Conservation (phyloP, 352 stramenopile genomes). For the Phytopythium helicoides region DNA sequence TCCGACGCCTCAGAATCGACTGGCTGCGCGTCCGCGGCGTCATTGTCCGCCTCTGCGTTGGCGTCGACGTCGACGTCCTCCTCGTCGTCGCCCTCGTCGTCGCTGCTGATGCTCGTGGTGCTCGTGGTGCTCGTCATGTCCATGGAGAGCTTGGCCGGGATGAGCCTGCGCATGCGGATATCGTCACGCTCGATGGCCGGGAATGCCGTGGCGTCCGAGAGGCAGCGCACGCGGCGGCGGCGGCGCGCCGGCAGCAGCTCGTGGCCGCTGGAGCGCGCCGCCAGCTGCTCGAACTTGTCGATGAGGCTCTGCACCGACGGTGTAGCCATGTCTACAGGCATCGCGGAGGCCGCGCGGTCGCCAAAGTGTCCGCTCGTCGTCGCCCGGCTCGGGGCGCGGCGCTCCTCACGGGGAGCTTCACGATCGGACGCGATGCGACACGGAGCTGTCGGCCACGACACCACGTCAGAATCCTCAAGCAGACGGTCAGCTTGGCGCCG, state of each 20-base stretch:
- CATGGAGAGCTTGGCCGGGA: background rate
- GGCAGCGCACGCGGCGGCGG: conserved; percentile 8
- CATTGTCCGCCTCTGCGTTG: background rate
- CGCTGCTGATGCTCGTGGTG: conserved; percentile 8
- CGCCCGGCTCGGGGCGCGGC: no score
- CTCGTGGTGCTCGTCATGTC: conserved; percentile 9
- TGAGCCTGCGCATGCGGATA: background rate
- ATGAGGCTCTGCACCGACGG: conserved; percentile 28
- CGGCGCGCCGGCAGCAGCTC: conserved; percentile 2
- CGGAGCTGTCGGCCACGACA: no score
- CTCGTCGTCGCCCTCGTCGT: conserved; percentile 4
- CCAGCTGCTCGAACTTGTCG: conserved; percentile 32
- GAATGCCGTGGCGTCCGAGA: background rate
- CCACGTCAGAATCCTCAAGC: no score
- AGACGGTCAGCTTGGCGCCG: no score
- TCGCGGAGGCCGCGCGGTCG: background rate
- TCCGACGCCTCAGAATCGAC: background rate
- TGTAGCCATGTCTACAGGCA: background rate
- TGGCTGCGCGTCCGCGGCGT: background rate
- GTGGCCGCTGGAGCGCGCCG: conserved; percentile 9
- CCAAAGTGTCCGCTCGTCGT: background rate
- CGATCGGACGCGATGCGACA: no score
- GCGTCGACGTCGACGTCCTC: background rate
- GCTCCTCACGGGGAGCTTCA: no score
- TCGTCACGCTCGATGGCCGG: background rate